Evolutionary conservation across 768 basidiomycete species (phyloP), one percentile per base, ranked within the genome.

Genomic region (Suillus sp.): DNA sequence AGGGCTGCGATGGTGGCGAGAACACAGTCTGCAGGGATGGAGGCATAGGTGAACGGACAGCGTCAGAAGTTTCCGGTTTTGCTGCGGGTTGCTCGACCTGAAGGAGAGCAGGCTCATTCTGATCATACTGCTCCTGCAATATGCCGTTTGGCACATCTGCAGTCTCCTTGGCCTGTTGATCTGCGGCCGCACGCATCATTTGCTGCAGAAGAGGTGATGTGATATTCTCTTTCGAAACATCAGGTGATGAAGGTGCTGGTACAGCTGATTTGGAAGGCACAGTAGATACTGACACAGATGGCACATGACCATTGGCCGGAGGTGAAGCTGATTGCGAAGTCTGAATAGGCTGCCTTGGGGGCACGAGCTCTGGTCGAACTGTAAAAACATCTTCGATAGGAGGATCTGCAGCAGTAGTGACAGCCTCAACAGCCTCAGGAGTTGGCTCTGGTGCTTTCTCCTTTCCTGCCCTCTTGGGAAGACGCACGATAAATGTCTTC

Each of bases 341-440:
- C 27, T 64, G 71, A 63, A 70, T 76, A 2, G 66, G 68, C 43
- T 69, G 65, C 56, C 69, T 70, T 45, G 65, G 66, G 63, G 68
- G 69, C 34, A 79, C 81, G 59, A 83, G 76, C 40, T 80, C 79
- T 2, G 85, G 84, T 61, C 82, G 75, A n/a, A 87, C 84, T 37
- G 80, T 84, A 68, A 87, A 87, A 34, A 84, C 79, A 40, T 87
- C 86, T 65, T 88, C 85, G 56, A 82, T 71, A 16, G 79, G 75
- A 20, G 77, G 72, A 63, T 83, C 81, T 51, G 73, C 74, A 11
- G 68, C 68, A 4, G 76, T 70, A 4, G 74, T 68, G 11, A 71
- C 65, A 4, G 70, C 48, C 35, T 69, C 68, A 45, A 70, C 67
- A 30, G 71, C 68, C 22, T 67, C 55, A 7, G 37, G 62, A 42